Conservation (phyloP, 2,329 filamentous ascomycete species). For the Talaromyces pinophilus region DNA sequence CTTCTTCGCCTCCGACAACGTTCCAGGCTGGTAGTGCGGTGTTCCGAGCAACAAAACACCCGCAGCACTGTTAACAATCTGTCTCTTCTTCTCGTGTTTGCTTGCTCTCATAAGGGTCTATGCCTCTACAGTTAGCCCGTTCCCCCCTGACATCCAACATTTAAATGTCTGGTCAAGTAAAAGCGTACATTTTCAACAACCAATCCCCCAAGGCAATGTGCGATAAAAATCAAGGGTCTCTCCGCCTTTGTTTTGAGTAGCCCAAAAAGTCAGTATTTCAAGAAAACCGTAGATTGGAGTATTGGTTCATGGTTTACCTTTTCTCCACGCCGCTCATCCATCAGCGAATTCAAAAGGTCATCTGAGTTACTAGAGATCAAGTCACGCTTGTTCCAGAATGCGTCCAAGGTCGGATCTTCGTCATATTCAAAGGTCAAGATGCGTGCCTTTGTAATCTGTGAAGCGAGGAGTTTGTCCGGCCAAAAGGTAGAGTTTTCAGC, state of each 20-base stretch:
- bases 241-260: neutral
- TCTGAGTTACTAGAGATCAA: slow-evolving; percentile 10
- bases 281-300: too few relatives aligned
- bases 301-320: neutral
- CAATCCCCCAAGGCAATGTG: slow-evolving; percentile 15
- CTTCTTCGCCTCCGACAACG: slow-evolving; percentile 12
- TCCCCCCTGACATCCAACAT: too few relatives aligned
- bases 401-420: neutral
- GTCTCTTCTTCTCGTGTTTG: slow-evolving; percentile 13
- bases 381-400: slow-evolving; percentile 12
- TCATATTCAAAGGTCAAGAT: slow-evolving; percentile 12
- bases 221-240: slow-evolving; percentile 12
- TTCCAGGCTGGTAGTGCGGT: slow-evolving; percentile 11
- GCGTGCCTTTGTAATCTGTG: slow-evolving; percentile 6
- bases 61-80: neutral
- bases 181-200: slow-evolving; percentile 10
- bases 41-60: slow-evolving; percentile 16
- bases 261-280: too few relatives aligned
- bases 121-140: too few relatives aligned
- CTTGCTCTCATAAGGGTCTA: slow-evolving; percentile 14
- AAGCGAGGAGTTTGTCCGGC: slow-evolving; percentile 3
- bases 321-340: slow-evolving; percentile 6
- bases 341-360: slow-evolving; percentile 1
- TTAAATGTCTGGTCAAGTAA: neutral
- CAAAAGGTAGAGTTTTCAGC: neutral